phyloP scores from a whole-genome alignment of 1,139 yeast species.

The Arxiozyma slooffiae region DNA sequence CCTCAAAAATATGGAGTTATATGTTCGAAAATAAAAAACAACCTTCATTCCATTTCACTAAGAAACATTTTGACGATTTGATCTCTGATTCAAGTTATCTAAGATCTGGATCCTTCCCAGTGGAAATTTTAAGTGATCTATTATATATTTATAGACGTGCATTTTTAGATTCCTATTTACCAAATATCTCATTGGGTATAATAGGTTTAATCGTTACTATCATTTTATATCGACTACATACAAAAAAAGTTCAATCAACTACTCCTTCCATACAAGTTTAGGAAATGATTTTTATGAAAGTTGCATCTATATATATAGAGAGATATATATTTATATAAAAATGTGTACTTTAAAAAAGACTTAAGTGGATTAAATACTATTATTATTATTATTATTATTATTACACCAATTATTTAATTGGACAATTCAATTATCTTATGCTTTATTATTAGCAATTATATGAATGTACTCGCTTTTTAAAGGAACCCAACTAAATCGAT shows the following conservation, averaged over 20 bases:
- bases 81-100: conserved; percentile 31
- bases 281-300: no score
- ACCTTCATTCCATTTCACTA: conserved; percentile 13
- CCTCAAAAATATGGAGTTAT: conserved; percentile 26
- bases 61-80: conserved; percentile 22
- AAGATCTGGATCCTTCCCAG: conserved; percentile 29
- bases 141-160: conserved; percentile 23
- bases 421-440: no score
- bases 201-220: conserved; percentile 16
- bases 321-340: no score
- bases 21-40: conserved; percentile 22
- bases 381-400: no score
- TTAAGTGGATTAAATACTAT: background rate
- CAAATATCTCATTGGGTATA: conserved; percentile 18
- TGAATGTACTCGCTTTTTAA: background rate
- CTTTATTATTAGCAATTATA: background rate
- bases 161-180: conserved; percentile 24
- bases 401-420: background rate
- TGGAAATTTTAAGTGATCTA: conserved; percentile 14
- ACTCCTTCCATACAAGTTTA: background rate
- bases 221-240: conserved; percentile 8
- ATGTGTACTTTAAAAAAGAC: background rate
- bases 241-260: conserved; percentile 2
- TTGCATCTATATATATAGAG: no score
- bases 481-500: background rate